Base-by-base conservation (phyloP, 148 eudicot genomes). In the Rhododendron kiyosumense region DNA sequence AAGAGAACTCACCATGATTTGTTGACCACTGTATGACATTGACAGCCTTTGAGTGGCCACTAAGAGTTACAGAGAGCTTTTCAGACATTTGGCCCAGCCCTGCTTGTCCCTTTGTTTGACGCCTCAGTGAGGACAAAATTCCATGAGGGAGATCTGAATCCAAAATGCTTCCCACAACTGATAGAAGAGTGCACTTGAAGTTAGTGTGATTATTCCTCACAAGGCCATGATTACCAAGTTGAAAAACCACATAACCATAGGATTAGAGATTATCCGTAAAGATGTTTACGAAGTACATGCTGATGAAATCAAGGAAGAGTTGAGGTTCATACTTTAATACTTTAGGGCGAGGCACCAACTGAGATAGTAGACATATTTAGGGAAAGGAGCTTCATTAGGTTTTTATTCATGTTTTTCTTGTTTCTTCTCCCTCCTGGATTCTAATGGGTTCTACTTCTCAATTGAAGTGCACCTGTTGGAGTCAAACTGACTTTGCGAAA, bases 161-260 rank as follows among this genome's bases (percentile, higher is more conserved):
- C 17, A 91, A 92, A 81, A 95, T 87, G 92, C 92, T 95, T 81
- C 98, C 99, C 24, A 81, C 59, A 85, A 90, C 97, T 95, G 91
- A 73, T 63, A 84, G 85, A 84, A 65, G 2, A 81, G 61, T 41
- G 38, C 28, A 51, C 22, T 83, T 15, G 32, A 69, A 71, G 77
- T 75, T 52, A 78, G 69, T 63, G 65, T 48, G n/a, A n/a, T 54
- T 54, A 54, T 17, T 54, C 22, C 18, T 52, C 1, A 84, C 9
- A 84, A 9, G 32, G 12, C 12, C 75, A 28, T 84, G 34, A 71
- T 59, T 48, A 51, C 34, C 43, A 75, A 49, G 76, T 32, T 49
- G 65, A 7, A 84, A 52, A 74, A 8, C 38, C 26, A 74, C 14
- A 69, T 69, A 11, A 38, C 75, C n/a, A 73, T 10, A 46, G 30